A percentile compares a stretch with the other conserved stretches of the same genome.
phyloP scores from a whole-genome alignment of 345 rosid species.

The Linum lewisii region DNA sequence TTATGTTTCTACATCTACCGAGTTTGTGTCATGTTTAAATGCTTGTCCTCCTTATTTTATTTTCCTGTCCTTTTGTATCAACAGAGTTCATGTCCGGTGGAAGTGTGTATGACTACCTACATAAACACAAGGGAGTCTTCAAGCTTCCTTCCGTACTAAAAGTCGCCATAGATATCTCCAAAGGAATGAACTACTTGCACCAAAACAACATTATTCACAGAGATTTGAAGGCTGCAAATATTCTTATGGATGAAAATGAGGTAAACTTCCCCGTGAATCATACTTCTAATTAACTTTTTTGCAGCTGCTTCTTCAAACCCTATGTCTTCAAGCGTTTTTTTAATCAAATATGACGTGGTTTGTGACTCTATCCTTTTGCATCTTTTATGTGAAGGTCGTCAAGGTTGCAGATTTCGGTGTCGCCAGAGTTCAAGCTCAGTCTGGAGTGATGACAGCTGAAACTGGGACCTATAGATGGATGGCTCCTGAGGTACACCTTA shows the following conservation, averaged over 20 bases:
- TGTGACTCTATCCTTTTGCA: neutral
- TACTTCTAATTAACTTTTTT: neutral
- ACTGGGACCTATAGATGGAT: constrained; percentile 99
- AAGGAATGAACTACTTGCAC: constrained; percentile 98
- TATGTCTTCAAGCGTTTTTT: too few species aligned
- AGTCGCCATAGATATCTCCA: constrained; percentile 87
- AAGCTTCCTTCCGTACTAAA: constrained; percentile 80
- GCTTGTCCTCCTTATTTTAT: neutral
- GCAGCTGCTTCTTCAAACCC: too few species aligned
- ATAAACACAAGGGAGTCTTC: constrained; percentile 83
- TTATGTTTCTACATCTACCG: neutral
- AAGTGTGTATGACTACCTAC: constrained; percentile 96
- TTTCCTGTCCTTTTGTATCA: neutral
- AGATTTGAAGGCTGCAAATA: constrained; percentile 94
- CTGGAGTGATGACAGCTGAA: constrained; percentile 99
- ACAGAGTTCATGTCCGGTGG: constrained; percentile 94
- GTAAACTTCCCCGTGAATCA: constrained; percentile 31
- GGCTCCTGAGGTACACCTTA: constrained; percentile 89
- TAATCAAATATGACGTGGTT: too few species aligned
- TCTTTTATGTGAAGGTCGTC: constrained; percentile 47
- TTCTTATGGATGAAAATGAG: constrained; percentile 96
- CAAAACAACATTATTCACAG: constrained; percentile 92
- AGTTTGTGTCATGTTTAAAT: constrained; percentile 7
- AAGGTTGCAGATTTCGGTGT: constrained; percentile 99
- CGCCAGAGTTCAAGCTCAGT: constrained; percentile 81